These are phyloP conservation scores for Fusarium sublunatum DNA, from an alignment of 2,329 filamentous ascomycete genomes.

Conservation along the genomic window DNA sequence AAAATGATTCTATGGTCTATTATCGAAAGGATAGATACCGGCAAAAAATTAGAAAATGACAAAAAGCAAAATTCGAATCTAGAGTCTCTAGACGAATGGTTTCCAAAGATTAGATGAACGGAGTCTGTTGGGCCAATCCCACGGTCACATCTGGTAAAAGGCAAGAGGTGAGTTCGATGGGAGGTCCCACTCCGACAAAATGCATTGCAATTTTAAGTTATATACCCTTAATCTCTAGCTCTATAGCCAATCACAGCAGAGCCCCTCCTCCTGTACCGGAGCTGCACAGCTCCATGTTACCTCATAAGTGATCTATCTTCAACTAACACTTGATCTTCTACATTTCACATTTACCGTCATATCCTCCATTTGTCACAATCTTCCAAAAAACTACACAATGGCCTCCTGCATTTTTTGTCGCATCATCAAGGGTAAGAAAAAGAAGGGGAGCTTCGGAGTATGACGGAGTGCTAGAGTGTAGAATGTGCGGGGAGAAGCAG, in stretches of 20 bases:
- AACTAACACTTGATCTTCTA: neutral
- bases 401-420: slow-evolving; percentile 92
- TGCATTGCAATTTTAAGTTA: slow-evolving; percentile 8
- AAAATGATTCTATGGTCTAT: neutral
- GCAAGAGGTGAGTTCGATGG: slow-evolving; percentile 81
- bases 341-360: neutral
- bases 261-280: slow-evolving; percentile 14
- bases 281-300: slow-evolving; percentile 5
- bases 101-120: slow-evolving; percentile 65
- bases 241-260: slow-evolving; percentile 5
- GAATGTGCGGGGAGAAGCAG: slow-evolving; percentile 5
- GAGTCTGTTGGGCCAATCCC: slow-evolving; percentile 65
- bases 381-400: slow-evolving; percentile 16
- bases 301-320: slow-evolving; percentile 4
- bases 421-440: slow-evolving; percentile 83
- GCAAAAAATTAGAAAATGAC: neutral
- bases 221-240: slow-evolving; percentile 7
- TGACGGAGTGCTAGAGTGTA: neutral
- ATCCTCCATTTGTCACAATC: neutral
- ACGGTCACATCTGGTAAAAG: slow-evolving; percentile 85
- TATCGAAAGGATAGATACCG: rapidly evolving
- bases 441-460: slow-evolving; percentile 4
- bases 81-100: slow-evolving; percentile 52
- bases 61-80: slow-evolving; percentile 57
- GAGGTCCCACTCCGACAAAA: slow-evolving; percentile 71